phyloP scores from a whole-genome alignment of 2,329 filamentous ascomycete genomes.

The Neonectria ditissima region DNA sequence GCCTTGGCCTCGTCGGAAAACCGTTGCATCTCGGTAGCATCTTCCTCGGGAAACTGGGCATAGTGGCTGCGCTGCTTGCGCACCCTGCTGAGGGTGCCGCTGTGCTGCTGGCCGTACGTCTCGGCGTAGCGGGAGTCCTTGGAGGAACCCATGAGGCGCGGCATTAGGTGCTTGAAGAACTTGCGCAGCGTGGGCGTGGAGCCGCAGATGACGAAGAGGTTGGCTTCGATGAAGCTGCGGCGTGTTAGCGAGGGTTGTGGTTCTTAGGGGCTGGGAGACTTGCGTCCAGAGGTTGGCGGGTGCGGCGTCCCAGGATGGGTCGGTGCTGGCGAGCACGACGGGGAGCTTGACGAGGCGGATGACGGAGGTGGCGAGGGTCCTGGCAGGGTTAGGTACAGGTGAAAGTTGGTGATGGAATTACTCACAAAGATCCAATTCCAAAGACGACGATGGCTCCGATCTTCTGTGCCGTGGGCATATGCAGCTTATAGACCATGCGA shows the following conservation, averaged over 20 bases:
- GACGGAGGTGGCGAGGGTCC: conserved; percentile 49
- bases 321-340: conserved; percentile 38
- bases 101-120: conserved; percentile 23
- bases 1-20: conserved; percentile 26
- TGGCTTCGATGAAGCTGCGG: conserved; percentile 51
- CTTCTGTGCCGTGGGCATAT: conserved; percentile 59
- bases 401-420: conserved; percentile 24
- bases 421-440: conserved; percentile 52
- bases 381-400: conserved; percentile 25
- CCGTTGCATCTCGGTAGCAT: conserved; percentile 28
- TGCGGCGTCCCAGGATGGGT: conserved; percentile 47
- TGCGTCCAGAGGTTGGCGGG: conserved; percentile 47
- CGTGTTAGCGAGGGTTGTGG: neutral
- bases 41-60: conserved; percentile 32
- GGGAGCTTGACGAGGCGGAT: conserved; percentile 45
- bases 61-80: conserved; percentile 34
- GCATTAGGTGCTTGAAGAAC: conserved; percentile 51
- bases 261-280: conserved; percentile 6
- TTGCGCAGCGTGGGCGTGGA: conserved; percentile 53
- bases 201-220: conserved; percentile 55
- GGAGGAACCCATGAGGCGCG: conserved; percentile 40
- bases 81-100: conserved; percentile 24
- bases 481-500: conserved; percentile 56
- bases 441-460: conserved; percentile 57
- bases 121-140: conserved; percentile 6